Base-by-base conservation (phyloP, 495 filamentous ascomycete genomes). In the Parathielavia appendiculata region DNA sequence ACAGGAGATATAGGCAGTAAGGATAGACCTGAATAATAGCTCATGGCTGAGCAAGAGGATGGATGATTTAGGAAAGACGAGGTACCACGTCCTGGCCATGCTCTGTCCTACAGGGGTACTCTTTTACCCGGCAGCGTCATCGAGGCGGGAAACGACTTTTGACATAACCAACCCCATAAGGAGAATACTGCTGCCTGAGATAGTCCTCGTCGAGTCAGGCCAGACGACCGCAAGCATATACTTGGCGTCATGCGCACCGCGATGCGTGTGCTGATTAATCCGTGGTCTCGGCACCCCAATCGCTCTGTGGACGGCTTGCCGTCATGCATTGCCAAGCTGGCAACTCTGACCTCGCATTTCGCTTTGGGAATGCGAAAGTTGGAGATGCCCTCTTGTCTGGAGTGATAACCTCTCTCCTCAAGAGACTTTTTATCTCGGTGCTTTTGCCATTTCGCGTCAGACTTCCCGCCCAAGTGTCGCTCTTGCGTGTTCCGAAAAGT, bases 251-350 rank as follows among this genome's bases (percentile, higher is more conserved):
- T 17, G n/a, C 30, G 19, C 32, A 51, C 20, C 39, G 39, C 0
- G 16, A n/a, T n/a, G n/a, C n/a, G 26, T 12, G 1, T 14, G 52
- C 52, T 54, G 39, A 54, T 36, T 54, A 45, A 54, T 35, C 23
- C 1, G 22, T 16, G 11, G 4, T 12, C 12, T 40, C 12, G 50
- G 5, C 51, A 34, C 51, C 14, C 51, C 51, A 54, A 43, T 54
- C 51, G 2, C 22, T 35, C 39, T n/a, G 3, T 26, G 4, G 23
- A n/a, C 26, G 13, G 20, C 51, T 54, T 26, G 39, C 41, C 13
- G 32, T 56, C 53, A 1, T 47, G 53, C 53, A 47, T 23, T 13
- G 53, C 53, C 53, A 56, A 56, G 53, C 41, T 32, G 17, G 22
- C 26, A 30, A 20, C 0, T 34, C 38, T 13, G 19, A 20, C 22